Evolutionary conservation across 371 early-diverging fungal species (phyloP).

Genomic region (Circinella umbellata): DNA sequence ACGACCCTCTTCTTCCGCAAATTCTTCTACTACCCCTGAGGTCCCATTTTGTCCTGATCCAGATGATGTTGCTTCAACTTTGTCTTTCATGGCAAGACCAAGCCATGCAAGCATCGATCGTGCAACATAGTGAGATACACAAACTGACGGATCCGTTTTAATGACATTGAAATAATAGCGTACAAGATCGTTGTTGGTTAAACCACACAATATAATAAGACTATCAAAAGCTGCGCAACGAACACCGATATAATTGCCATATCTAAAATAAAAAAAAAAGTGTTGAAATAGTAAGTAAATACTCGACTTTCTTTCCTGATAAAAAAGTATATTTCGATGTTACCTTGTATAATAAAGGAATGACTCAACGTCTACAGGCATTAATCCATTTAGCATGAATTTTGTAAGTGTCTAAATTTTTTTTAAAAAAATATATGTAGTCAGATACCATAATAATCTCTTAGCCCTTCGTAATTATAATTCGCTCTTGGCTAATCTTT

Average conservation of each 20-base stretch:
- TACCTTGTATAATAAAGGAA: conserved; percentile 66
- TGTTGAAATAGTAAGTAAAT: no score
- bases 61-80: conserved; percentile 12
- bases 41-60: conserved; percentile 9
- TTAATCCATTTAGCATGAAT: conserved; percentile 64
- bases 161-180: conserved; percentile 63
- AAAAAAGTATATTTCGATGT: no score
- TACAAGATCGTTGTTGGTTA: conserved; percentile 47
- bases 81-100: conserved; percentile 54
- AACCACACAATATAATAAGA: conserved; percentile 65
- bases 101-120: conserved; percentile 54
- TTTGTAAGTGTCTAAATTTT: conserved; percentile 37
- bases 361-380: conserved; percentile 67
- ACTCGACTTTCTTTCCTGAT: no score
- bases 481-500: no score
- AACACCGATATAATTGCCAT: conserved; percentile 68
- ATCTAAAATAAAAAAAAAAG: conserved; percentile 31
- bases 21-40: conserved; percentile 27
- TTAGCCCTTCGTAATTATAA: no score
- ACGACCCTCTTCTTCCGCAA: conserved; percentile 55
- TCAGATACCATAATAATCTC: no score
- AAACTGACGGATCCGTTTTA: conserved; percentile 61
- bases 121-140: conserved; percentile 57
- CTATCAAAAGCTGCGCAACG: conserved; percentile 71
- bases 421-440: not conserved